Evolutionary conservation across 345 rosid species (phyloP).

Genomic region (Euphorbia tirucalli): DNA sequence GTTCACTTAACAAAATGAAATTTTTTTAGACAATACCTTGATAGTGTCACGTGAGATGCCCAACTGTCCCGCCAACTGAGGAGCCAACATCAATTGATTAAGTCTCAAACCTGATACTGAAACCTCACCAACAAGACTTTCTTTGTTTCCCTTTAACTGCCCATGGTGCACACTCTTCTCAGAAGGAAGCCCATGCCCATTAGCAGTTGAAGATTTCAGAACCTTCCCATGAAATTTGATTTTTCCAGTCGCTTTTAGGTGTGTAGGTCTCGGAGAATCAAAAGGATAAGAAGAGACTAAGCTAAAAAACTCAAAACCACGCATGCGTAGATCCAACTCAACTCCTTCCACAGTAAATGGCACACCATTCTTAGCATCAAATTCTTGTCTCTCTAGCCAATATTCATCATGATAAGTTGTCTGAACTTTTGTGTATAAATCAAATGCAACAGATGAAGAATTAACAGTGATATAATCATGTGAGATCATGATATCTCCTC

Average conservation of each 20-base stretch:
- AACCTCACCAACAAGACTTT: constrained; percentile 75
- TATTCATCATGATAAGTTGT: constrained; percentile 69
- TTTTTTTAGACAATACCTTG: constrained; percentile 51
- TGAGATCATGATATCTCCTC: constrained; percentile 91
- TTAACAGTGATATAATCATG: constrained; percentile 75
- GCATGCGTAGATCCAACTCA: constrained; percentile 93
- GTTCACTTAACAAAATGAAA: neutral
- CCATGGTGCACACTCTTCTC: constrained; percentile 31
- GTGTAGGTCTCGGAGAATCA: constrained; percentile 93
- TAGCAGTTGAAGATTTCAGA: constrained; percentile 34
- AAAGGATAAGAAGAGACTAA: constrained; percentile 75
- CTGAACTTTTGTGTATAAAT: constrained; percentile 66
- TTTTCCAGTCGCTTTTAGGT: constrained; percentile 90
- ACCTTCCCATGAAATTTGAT: constrained; percentile 87
- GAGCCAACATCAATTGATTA: constrained; percentile 90
- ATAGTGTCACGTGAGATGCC: constrained; percentile 67
- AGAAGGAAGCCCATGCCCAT: constrained; percentile 31
- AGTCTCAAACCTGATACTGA: constrained; percentile 84
- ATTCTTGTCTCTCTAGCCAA: constrained; percentile 44
- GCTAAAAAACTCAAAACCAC: constrained; percentile 94
- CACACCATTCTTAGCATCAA: constrained; percentile 33
- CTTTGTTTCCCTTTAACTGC: constrained; percentile 30
- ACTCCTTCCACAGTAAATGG: constrained; percentile 87
- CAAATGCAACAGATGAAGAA: constrained; percentile 89
- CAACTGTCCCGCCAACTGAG: constrained; percentile 77